Conservation (phyloP, 176 grass and related monocot genomes). For the Carex littledalei region DNA sequence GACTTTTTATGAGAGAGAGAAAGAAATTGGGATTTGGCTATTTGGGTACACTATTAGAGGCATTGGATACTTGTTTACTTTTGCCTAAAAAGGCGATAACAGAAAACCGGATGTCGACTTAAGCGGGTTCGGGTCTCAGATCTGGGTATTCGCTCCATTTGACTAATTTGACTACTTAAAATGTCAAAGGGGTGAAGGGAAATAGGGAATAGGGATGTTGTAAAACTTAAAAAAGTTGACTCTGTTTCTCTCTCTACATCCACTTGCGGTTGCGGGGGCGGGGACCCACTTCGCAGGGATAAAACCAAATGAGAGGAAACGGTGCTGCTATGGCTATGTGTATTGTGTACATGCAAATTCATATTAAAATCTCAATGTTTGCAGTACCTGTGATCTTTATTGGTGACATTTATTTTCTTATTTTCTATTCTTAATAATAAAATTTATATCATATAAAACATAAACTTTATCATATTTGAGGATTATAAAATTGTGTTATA, state of each 20-base stretch:
- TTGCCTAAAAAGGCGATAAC: slow-evolving; percentile 6
- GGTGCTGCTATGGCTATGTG: neutral
- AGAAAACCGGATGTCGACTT: neutral
- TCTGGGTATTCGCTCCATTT: neutral
- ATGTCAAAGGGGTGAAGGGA: slow-evolving; percentile 17
- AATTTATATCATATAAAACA: no score
- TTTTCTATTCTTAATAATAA: no score
- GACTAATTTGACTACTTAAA: neutral
- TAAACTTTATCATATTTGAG: no score
- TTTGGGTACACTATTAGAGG: neutral
- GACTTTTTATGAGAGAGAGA: slow-evolving; percentile 34
- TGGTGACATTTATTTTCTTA: no score
- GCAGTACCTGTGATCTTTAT: neutral
- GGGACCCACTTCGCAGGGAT: neutral
- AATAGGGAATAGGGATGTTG: neutral
- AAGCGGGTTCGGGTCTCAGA: neutral
- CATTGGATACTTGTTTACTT: slow-evolving; percentile 23
- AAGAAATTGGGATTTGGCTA: neutral
- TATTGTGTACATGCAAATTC: neutral
- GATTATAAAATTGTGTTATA: no score
- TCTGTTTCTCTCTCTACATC: neutral
- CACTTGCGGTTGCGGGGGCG: neutral
- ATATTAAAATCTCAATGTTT: neutral
- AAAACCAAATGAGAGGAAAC: neutral
- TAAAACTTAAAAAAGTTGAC: neutral